Conservation (phyloP, 2,329 filamentous ascomycete genomes). For the Pseudocercospora crystallina region DNA sequence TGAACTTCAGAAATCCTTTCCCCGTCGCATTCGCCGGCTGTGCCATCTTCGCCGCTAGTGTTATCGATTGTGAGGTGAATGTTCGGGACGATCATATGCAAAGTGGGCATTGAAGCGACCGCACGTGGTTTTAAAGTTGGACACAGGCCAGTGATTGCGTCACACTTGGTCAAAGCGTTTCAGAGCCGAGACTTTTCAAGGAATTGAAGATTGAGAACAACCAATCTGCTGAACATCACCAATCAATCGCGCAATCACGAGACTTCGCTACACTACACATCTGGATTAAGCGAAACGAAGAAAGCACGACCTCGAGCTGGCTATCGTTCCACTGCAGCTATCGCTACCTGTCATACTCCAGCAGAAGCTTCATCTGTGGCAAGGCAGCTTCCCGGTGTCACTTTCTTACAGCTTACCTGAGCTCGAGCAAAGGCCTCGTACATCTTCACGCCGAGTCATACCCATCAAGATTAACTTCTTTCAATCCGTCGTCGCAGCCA, state of each 20-base stretch:
- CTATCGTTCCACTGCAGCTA: constrained; percentile 1
- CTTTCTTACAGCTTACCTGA: background rate
- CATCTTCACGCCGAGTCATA: background rate
- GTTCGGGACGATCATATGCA: background rate
- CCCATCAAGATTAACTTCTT: constrained; percentile 16
- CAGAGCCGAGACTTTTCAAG: too few relatives aligned
- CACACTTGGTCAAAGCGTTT: too few relatives aligned
- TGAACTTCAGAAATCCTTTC: constrained; percentile 27
- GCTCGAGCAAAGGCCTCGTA: background rate
- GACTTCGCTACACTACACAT: too few relatives aligned
- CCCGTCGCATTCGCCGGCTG: background rate
- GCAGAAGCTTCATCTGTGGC: constrained; percentile 13
- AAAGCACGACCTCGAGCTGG: constrained; percentile 16
- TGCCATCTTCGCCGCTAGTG: constrained; percentile 2
- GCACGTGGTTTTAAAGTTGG: constrained; percentile 19
- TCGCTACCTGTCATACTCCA: background rate
- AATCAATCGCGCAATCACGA: too few relatives aligned
- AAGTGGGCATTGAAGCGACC: background rate
- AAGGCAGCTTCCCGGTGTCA: constrained; percentile 6
- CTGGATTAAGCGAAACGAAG: constrained; percentile 43
- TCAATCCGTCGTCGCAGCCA: constrained; percentile 36
- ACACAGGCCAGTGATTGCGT: background rate
- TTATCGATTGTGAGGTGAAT: background rate
- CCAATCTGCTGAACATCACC: too few relatives aligned
- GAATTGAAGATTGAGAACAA: too few relatives aligned